Evolutionary conservation across 2,329 filamentous ascomycete genomes (phyloP), one percentile per base, ranked within the genome.

Genomic region (Aspergillus felis): DNA sequence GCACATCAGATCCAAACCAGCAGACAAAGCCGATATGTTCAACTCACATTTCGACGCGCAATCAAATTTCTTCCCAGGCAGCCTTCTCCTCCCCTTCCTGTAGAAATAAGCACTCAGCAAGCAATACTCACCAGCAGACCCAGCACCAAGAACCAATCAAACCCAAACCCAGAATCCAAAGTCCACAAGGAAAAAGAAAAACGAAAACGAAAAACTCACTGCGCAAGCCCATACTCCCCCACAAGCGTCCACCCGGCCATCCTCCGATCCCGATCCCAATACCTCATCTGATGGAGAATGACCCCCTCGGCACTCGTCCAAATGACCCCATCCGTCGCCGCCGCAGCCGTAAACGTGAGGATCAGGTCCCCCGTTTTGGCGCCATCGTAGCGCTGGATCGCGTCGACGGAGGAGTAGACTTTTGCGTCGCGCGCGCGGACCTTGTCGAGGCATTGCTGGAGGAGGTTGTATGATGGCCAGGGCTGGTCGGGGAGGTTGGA

Each of bases 381-480:
- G 24, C 44, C 44, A 3, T 10, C 1, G 44, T 24, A 25, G 12
- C 24, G 22, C 44, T 27, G 20, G 24, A 47, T 47, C 9, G 44
- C 44, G 6, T 47, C 44, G 24, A 27, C 2, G 20, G 44, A 47
- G 44, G 20, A 14, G 24, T 25, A 47, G 44, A 47, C 22, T 14
- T 24, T 22, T 12, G 20, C 22, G 24, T 47, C 22, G 44, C 44
- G 20, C 3, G 20, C 12, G 44, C 44, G 44, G 9, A 47, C 44
- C 22, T 47, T 47, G 5, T 17, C 44, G 44, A 47, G 44, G 22
- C 44, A 47, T 76, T 59, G 58, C 2, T 61, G 61, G 8, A 66
- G 27, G 41, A 67, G 32, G 41, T 54, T 66, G 22, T 24, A 25
- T 2, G 44, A 24, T 12, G 44, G 44, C 44, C 44, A 47, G 3